Evolutionary conservation across 495 filamentous ascomycete species (phyloP).

Genomic region (Coniosporium apollinis): DNA sequence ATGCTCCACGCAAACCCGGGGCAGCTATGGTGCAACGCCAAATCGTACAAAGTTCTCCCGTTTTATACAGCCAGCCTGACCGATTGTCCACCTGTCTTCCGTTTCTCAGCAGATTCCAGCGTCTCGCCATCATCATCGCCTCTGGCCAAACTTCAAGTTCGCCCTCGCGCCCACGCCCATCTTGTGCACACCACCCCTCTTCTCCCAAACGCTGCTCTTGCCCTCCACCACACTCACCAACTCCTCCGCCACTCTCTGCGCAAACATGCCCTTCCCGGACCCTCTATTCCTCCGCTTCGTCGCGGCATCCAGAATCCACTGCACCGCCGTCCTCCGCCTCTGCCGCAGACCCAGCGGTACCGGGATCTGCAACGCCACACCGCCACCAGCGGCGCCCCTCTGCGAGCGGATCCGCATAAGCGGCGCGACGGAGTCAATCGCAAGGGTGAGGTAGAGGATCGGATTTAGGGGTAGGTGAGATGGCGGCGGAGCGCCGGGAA

Average conservation of each 20-base stretch:
- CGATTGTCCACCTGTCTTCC: too few species aligned
- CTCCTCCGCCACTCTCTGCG: slow-evolving; percentile 71
- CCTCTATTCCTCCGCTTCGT: slow-evolving; percentile 49
- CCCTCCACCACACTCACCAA: slow-evolving; percentile 80
- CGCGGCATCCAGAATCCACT: slow-evolving; percentile 76
- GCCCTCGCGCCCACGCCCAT: slow-evolving; percentile 51
- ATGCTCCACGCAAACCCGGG: too few species aligned
- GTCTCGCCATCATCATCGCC: neutral
- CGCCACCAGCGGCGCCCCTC: slow-evolving; percentile 72
- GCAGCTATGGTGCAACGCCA: too few species aligned
- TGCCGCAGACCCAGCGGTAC: slow-evolving; percentile 56
- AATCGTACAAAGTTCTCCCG: too few species aligned
- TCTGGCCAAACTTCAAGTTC: slow-evolving; percentile 36
- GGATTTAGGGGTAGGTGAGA: slow-evolving; percentile 34
- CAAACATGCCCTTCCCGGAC: slow-evolving; percentile 45
- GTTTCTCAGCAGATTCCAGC: too few species aligned
- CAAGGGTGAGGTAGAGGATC: slow-evolving; percentile 38
- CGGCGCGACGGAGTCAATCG: slow-evolving; percentile 93
- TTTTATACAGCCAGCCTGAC: too few species aligned
- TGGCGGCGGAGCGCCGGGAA: slow-evolving; percentile 55
- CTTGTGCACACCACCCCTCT: slow-evolving; percentile 54
- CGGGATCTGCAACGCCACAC: slow-evolving; percentile 65
- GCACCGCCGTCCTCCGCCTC: slow-evolving; percentile 57
- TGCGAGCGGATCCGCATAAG: slow-evolving; percentile 59
- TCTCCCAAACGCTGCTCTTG: slow-evolving; percentile 65